A percentile compares a stretch with the other conserved stretches of the same genome.
Conservation (phyloP, 345 rosid genomes). For the Pelargonium nanum region DNA sequence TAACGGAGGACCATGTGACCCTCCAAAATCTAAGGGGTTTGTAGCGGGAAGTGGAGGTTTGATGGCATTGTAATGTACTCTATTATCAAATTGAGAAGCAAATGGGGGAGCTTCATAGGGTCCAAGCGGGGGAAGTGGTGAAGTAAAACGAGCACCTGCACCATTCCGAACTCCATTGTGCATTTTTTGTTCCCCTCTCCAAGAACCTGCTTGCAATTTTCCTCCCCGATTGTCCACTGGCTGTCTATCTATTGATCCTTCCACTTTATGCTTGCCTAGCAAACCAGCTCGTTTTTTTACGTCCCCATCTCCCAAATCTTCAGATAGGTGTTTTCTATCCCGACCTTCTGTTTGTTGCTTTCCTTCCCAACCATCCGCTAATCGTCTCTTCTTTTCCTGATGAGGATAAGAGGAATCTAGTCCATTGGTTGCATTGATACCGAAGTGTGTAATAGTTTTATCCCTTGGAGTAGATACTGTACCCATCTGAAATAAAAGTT, state of each 20-base stretch:
- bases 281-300: not conserved
- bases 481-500: constrained; percentile 17
- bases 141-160: not conserved
- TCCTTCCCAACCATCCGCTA: not conserved
- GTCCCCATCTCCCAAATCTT: too few relatives aligned
- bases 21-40: too few relatives aligned
- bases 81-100: not conserved
- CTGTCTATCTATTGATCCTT: not conserved
- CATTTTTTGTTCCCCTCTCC: not conserved
- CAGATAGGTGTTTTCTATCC: too few relatives aligned
- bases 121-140: not conserved
- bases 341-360: not conserved
- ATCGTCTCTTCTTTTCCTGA: too few relatives aligned
- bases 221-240: not conserved
- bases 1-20: too few relatives aligned
- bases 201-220: not conserved
- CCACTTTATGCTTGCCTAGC: not conserved
- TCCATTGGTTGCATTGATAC: too few relatives aligned
- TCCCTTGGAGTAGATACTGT: constrained; percentile 3
- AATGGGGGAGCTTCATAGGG: too few relatives aligned
- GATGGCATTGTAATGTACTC: not conserved
- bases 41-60: too few relatives aligned
- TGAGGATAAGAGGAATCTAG: too few relatives aligned
- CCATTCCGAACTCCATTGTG: not conserved
- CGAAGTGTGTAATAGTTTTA: too few relatives aligned